Evolutionary conservation across 768 basidiomycete species (phyloP).

Genomic region (Pleurotus djamor): DNA sequence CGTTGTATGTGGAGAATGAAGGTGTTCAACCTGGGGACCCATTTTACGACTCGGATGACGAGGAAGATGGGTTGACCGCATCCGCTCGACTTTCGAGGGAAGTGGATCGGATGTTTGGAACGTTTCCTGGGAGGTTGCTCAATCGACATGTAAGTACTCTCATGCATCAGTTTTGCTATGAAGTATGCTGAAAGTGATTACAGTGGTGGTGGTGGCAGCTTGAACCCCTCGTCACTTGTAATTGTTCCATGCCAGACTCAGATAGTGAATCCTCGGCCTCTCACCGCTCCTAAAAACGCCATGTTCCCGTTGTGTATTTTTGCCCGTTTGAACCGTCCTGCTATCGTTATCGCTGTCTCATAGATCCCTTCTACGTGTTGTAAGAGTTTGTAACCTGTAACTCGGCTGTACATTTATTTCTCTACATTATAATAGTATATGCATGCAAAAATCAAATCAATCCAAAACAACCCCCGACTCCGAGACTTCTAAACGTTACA

Average conservation of each 20-base stretch:
- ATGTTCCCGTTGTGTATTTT: too few relatives aligned
- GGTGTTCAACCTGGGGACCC: slow-evolving; percentile 2
- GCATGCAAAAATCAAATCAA: not conserved
- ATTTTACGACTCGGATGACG: slow-evolving; percentile 15
- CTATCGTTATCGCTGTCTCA: not conserved
- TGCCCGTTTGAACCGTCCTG: not conserved
- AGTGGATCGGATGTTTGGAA: slow-evolving; percentile 57
- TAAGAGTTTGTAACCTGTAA: not conserved
- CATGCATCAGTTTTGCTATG: not conserved
- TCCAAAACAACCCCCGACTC: too few relatives aligned
- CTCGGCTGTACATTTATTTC: not conserved
- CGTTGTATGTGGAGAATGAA: slow-evolving; percentile 14
- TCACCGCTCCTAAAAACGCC: too few relatives aligned
- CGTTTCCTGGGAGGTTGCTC: slow-evolving; percentile 66
- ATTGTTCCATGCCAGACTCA: slow-evolving; percentile 56
- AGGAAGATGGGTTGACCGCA: slow-evolving; percentile 26
- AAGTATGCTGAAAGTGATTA: not conserved
- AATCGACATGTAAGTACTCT: slow-evolving; percentile 62
- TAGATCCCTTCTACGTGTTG: not conserved
- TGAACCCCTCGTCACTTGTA: slow-evolving; percentile 63
- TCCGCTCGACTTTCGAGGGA: slow-evolving; percentile 37
- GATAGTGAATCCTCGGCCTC: slow-evolving; percentile 28
- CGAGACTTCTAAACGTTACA: too few relatives aligned
- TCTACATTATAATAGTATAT: slow-evolving; percentile 1
- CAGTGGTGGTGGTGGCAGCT: slow-evolving; percentile 89